Conservation (phyloP, 169 alveolate species). For the Cryptosporidium canis region DNA sequence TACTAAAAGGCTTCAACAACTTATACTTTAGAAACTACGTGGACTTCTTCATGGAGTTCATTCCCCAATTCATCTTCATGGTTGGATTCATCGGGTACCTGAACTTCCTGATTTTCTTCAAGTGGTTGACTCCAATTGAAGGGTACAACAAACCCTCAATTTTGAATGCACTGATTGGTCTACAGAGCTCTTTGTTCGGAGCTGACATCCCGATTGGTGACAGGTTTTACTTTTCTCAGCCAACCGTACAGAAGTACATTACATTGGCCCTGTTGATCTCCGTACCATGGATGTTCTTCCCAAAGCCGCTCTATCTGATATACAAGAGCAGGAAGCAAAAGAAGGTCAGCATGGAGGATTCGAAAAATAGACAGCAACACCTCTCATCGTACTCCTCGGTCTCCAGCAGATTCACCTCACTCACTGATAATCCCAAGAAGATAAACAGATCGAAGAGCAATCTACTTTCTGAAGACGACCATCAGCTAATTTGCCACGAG, state of each 20-base stretch:
- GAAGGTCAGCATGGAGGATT: slow-evolving; percentile 16
- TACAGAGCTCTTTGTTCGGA: slow-evolving; percentile 83
- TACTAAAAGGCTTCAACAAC: slow-evolving; percentile 94
- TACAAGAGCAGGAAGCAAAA: slow-evolving; percentile 73
- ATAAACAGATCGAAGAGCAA: background rate
- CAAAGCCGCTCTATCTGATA: slow-evolving; percentile 89
- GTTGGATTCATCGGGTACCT: slow-evolving; percentile 94
- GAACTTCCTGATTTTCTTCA: slow-evolving; percentile 91
- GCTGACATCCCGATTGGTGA: slow-evolving; percentile 79
- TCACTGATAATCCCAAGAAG: slow-evolving; percentile 25
- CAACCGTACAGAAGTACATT: slow-evolving; percentile 81
- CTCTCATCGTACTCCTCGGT: slow-evolving; percentile 46
- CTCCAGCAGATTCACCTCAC: slow-evolving; percentile 19
- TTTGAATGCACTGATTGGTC: slow-evolving; percentile 94
- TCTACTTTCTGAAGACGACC: slow-evolving; percentile 74
- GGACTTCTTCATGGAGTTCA: slow-evolving; percentile 95
- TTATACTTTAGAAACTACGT: slow-evolving; percentile 86
- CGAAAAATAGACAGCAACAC: slow-evolving; percentile 9
- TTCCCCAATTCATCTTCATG: slow-evolving; percentile 96
- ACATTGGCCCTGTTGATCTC: slow-evolving; percentile 85
- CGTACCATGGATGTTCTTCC: slow-evolving; percentile 94
- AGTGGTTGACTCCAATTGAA: slow-evolving; percentile 92
- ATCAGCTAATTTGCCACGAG: slow-evolving; percentile 76
- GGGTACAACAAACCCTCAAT: slow-evolving; percentile 92
- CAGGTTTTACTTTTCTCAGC: slow-evolving; percentile 83